Evolutionary conservation across 495 filamentous ascomycete genomes (phyloP).

Genomic region (Aspergillus avenaceus): DNA sequence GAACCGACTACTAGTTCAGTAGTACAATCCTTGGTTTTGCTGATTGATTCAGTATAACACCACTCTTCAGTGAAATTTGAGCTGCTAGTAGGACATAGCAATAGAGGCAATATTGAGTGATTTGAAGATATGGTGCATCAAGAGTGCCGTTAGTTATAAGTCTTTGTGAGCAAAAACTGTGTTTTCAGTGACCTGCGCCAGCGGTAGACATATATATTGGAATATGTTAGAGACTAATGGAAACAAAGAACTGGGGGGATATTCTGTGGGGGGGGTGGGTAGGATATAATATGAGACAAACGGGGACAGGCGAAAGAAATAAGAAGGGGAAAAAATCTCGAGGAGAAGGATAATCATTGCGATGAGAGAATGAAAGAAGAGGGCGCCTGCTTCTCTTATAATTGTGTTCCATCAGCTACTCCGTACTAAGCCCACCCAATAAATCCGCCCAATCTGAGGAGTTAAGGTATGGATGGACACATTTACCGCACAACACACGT

Average conservation of each 20-base stretch:
- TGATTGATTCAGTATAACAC: neutral
- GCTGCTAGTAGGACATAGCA: too few species aligned
- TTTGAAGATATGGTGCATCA: too few species aligned
- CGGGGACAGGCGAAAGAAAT: neutral
- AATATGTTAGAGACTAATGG: too few species aligned
- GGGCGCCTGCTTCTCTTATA: conserved; percentile 33
- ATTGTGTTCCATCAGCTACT: conserved; percentile 7
- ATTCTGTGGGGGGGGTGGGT: too few species aligned
- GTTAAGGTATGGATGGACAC: conserved; percentile 19
- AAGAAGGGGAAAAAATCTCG: conserved; percentile 6
- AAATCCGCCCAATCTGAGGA: conserved; percentile 19
- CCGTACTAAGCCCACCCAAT: conserved; percentile 13
- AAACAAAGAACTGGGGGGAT: too few species aligned
- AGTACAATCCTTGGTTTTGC: neutral
- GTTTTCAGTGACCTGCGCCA: too few species aligned
- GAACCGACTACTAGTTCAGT: neutral
- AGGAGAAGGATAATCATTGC: conserved; percentile 10
- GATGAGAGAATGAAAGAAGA: conserved; percentile 14
- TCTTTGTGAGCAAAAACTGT: too few species aligned
- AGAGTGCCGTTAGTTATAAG: too few species aligned
- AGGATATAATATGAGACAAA: neutral
- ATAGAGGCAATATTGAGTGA: too few species aligned
- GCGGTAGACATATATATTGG: too few species aligned
- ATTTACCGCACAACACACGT: conserved; percentile 11
- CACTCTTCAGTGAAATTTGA: too few species aligned